Base-by-base conservation (phyloP, 2,329 filamentous ascomycete genomes). In the Mycosphaerelloides madeirae region DNA sequence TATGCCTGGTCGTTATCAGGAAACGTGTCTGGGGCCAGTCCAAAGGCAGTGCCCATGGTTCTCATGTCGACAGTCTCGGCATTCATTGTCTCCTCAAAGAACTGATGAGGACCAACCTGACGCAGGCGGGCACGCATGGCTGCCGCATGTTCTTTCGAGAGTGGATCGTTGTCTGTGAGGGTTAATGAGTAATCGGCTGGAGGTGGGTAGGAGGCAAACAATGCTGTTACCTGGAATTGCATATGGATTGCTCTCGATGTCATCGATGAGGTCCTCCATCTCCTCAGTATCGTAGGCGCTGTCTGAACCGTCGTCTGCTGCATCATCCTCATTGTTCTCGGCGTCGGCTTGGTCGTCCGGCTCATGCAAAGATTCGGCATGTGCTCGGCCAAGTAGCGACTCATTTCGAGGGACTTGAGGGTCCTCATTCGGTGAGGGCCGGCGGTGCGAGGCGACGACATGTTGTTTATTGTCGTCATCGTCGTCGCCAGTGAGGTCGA, bases 41-140 rank as follows among this genome's bases (percentile, higher is more conserved):
- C 83, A 71, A 96, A 96, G 12, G 88, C 90, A 7, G 87, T 89
- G 62, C 91, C 81, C 63, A 93, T 82, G 40, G 74, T 75, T 25
- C 82, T 81, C 41, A 76, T 75, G 51, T 81, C 79, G n/a, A n/a
- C n/a, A n/a, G n/a, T n/a, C n/a, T n/a, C n/a, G n/a, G n/a, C n/a
- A n/a, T n/a, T n/a, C 39, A 94, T 74, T 25, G 84, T 89, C 55
- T 82, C 76, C 56, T 80, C 73, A 60, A 87, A 81, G 65, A 96
- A 95, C 49, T 83, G 77, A 49, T 80, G 77, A 16, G 86, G 85
- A n/a, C 90, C 90, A 50, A 89, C 73, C 41, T 80, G 75, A 61
- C 85, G 85, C 47, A 95, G 74, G 9, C 19, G 38, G 2, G 19
- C 42, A n/a, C 48, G 45, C 6, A 52, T 31, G 18, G 42, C 41